Evolutionary conservation across 2,329 filamentous ascomycete species (phyloP), one percentile per base, ranked within the genome.

Genomic region (Coniochaeta sp.): DNA sequence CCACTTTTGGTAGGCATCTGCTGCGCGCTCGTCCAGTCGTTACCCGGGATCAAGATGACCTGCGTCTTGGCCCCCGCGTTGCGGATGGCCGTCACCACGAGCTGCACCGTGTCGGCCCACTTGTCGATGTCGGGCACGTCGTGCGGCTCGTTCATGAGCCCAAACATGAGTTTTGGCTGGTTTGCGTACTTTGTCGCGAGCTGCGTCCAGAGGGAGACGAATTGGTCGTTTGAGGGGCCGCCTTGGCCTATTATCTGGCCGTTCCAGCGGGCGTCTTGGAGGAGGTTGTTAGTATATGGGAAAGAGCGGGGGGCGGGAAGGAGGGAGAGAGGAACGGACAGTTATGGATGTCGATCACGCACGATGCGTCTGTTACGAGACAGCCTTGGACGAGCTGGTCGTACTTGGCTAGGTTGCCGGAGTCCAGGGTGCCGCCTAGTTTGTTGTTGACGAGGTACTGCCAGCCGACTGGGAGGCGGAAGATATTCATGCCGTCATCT

Each of bases 81-180:
- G 28, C 84, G 78, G 57, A 87, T 85, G 3, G 81, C 83, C 0
- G 77, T 82, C 1, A 87, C 83, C 16, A 72, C 82, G 9, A 71
- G 73, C 61, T 87, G 84, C 51, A 81, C 77, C 0, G 78, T 81
- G 4, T 71, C 64, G 1, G 79, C 81, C 83, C 84, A 87, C 1
- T 68, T 66, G 22, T 64, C 65, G 59, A 83, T 71, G 57, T 81
- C 74, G 6, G 54, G 54, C 49, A 78, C 63, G 47, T 81, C 77
- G 61, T 85, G 80, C 3, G 83, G 83, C 67, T 82, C 83, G 64
- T 86, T 86, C 81, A 86, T 86, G 42, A 86, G 60, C 4, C 81
- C 82, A 56, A 86, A 83, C 4, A 76, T 71, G 38, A 86, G 67
- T 53, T 77, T 80, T 28, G 71, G 62, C 40, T 79, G 66, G 8